phyloP scores from a whole-genome alignment of 225 moss, liverwort and hornwort genomes.

The Pleurozium schreberi region DNA sequence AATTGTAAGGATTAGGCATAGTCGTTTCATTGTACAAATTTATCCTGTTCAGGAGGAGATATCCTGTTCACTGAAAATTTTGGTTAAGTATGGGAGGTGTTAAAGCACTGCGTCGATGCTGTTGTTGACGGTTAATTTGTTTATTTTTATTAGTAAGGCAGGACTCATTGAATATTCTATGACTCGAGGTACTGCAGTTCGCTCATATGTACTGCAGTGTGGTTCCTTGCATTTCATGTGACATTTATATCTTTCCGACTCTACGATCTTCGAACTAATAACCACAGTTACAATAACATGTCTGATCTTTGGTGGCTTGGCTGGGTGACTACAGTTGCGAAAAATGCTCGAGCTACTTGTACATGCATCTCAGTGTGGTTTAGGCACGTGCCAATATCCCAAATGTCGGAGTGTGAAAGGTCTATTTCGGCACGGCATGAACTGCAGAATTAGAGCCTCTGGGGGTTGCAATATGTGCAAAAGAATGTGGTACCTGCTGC shows the following conservation, averaged over 20 bases:
- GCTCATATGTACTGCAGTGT: background rate
- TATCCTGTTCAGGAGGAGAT: background rate
- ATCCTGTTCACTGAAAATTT: background rate
- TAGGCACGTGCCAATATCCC: constrained; percentile 60
- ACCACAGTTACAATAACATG: background rate
- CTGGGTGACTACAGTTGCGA: constrained; percentile 59
- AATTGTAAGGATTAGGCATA: background rate
- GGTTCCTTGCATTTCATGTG: background rate
- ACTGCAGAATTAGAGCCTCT: constrained; percentile 73
- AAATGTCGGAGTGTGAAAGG: constrained; percentile 95
- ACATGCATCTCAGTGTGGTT: constrained; percentile 81
- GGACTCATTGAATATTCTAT: background rate
- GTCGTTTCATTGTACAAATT: background rate
- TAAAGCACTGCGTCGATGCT: background rate
- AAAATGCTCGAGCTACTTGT: constrained; percentile 95
- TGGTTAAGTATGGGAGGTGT: background rate
- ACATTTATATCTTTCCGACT: background rate
- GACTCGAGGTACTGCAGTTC: background rate
- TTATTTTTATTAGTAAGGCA: background rate
- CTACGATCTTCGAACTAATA: background rate
- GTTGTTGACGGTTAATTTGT: background rate
- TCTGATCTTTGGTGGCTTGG: constrained; percentile 2
- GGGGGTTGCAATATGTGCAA: constrained; percentile 92
- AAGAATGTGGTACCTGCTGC: constrained; percentile 95
- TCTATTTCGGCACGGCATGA: constrained; percentile 84